Evolutionary conservation across 768 basidiomycete genomes (phyloP), one percentile per base, ranked within the genome.

Genomic region (Jaapia argillacea): DNA sequence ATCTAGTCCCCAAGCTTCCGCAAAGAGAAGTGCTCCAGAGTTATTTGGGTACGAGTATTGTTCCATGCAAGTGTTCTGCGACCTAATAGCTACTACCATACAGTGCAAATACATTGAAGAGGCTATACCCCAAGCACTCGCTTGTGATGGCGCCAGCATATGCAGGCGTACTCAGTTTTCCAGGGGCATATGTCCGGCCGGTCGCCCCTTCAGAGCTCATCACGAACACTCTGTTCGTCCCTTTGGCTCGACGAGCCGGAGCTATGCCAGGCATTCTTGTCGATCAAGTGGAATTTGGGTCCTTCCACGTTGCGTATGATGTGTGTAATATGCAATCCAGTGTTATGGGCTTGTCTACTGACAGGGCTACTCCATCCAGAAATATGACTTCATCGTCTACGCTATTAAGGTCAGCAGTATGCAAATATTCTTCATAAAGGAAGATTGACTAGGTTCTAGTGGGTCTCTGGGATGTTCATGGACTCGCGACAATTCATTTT

Each of bases 81-180:
- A 46, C 16, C 28, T 43, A 16, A 43, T 13, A 24, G 6, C 21
- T 12, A 39, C 12, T 14, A 4, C 42, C n/a, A 3, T 40, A 13
- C 48, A 60, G 61, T 60, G 71, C 51, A 55, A 65, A 77, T 46
- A 60, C 67, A 28, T 64, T 87, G 28, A 72, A 68, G 27, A 70
- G 66, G 50, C 45, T 81, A 13, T 78, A 85, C 54, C 80, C 83
- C 4, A 69, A 72, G 6, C 68, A 81, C 51, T 76, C 79, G 22
- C 51, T 85, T 22, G 69, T 83, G 5, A 58, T 72, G 46, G 73
- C 80, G 3, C 53, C 59, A 5, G 75, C 78, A 45, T 58, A 47
- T 41, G 54, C 62, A 23, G 54, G 70, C 45, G 48, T 82, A 37
- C 56, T 82, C 5, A 54, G 54, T 16, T 74, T 74, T 48, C 82